Evolutionary conservation across 176 grass and related monocot genomes (phyloP).

Genomic region (Oryza meridionalis): DNA sequence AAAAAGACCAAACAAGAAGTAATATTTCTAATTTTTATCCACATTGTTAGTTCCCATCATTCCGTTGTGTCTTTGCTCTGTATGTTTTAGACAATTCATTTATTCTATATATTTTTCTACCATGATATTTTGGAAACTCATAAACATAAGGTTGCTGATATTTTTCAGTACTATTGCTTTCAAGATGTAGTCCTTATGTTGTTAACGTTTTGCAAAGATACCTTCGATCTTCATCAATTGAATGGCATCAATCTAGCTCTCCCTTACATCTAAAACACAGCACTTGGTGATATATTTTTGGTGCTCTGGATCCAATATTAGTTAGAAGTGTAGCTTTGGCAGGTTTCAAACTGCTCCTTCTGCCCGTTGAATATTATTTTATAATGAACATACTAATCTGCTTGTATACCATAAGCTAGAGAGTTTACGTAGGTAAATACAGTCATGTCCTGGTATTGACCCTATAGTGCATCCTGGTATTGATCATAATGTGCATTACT

Average conservation of each 20-base stretch:
- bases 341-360: background rate
- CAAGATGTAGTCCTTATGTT: no score
- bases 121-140: no score
- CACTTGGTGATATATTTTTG: background rate
- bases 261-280: background rate
- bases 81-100: background rate
- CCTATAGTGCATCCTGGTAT: background rate
- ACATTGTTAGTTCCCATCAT: background rate
- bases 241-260: no score
- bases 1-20: background rate
- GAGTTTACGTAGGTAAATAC: background rate
- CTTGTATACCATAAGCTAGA: slow-evolving; percentile 9
- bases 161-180: no score
- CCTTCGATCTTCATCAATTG: no score
- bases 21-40: background rate
- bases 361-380: background rate
- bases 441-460: background rate
- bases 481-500: slow-evolving; percentile 10
- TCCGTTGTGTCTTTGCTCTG: background rate
- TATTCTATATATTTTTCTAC: background rate
- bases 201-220: no score
- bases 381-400: background rate
- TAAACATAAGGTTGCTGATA: no score
- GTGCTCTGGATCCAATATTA: background rate
- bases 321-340: background rate